A percentile compares a stretch with the other conserved stretches of the same genome.
phyloP scores from a whole-genome alignment of 2,329 filamentous ascomycete genomes.

The Penicillium sp. region DNA sequence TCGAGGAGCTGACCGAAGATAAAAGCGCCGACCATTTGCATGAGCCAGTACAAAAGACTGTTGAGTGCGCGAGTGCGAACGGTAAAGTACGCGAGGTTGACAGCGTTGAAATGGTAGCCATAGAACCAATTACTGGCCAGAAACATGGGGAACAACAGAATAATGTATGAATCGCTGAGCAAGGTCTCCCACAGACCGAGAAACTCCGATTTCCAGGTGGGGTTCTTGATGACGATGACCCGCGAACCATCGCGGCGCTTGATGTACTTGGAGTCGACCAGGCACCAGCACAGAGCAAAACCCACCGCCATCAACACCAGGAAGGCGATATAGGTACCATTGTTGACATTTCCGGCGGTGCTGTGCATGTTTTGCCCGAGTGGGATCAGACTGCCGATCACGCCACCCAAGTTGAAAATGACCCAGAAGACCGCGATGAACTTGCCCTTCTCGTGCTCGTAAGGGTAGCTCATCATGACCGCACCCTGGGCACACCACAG shows the following conservation, averaged over 20 bases:
- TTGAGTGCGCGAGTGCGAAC: conserved; percentile 71
- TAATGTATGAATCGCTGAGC: conserved; percentile 62
- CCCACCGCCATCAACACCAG: conserved; percentile 74
- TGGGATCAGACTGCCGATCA: conserved; percentile 67
- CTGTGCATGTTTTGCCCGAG: conserved; percentile 45
- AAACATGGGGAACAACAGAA: conserved; percentile 76
- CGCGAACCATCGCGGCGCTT: conserved; percentile 70
- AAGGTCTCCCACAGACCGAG: conserved; percentile 69
- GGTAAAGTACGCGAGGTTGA: conserved; percentile 67
- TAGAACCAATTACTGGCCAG: conserved; percentile 75
- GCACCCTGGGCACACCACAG: conserved; percentile 50
- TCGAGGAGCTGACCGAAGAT: conserved; percentile 70
- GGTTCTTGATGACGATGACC: conserved; percentile 85
- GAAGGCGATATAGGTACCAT: conserved; percentile 85
- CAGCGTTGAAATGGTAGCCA: conserved; percentile 69
- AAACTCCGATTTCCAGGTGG: conserved; percentile 75
- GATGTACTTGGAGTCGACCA: conserved; percentile 67
- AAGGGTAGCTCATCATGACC: conserved; percentile 71
- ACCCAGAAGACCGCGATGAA: conserved; percentile 93
- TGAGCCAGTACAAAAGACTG: conserved; percentile 69
- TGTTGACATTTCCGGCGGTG: conserved; percentile 42
- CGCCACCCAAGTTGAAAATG: conserved; percentile 87
- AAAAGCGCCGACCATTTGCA: conserved; percentile 71
- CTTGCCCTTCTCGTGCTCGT: conserved; percentile 72
- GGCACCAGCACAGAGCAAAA: conserved; percentile 60